phyloP scores from a whole-genome alignment of 139 green algal genomes.

The Ettlia oleoabundans region DNA sequence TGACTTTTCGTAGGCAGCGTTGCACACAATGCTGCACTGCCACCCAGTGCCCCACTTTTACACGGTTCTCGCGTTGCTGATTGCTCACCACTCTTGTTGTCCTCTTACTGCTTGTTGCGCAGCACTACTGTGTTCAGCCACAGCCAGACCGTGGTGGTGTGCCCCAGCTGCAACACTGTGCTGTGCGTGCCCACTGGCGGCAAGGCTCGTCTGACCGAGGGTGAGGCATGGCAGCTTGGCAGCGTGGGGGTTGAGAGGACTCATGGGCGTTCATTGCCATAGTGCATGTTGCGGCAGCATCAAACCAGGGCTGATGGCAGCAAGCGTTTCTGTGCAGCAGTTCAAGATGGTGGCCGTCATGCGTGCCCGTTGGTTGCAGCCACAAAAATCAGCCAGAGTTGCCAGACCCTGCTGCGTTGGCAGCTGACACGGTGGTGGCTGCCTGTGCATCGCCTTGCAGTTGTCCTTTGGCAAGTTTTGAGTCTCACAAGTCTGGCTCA shows the following conservation, averaged over 20 bases:
- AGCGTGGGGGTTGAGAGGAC: no score
- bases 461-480: background rate
- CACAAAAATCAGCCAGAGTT: no score
- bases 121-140: slow-evolving; percentile 99
- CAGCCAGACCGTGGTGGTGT: slow-evolving; percentile 96
- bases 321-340: no score
- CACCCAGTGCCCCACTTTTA: no score
- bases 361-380: no score
- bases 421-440: no score
- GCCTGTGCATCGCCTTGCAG: background rate
- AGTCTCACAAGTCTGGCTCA: background rate
- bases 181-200: slow-evolving; percentile 98
- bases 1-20: background rate
- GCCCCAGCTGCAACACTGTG: slow-evolving; percentile 94
- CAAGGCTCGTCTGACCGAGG: slow-evolving; percentile 93
- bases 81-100: background rate
- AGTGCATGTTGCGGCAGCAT: background rate
- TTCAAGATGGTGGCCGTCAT: no score
- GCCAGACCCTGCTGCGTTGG: no score
- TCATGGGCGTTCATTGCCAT: no score
- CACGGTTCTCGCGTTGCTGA: background rate
- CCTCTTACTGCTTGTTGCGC: slow-evolving; percentile 53
- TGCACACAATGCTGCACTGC: no score
- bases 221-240: slow-evolving; percentile 46
- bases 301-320: no score